phyloP scores from a whole-genome alignment of 2,329 filamentous ascomycete species.

The Penicillium aurantiogriseum region DNA sequence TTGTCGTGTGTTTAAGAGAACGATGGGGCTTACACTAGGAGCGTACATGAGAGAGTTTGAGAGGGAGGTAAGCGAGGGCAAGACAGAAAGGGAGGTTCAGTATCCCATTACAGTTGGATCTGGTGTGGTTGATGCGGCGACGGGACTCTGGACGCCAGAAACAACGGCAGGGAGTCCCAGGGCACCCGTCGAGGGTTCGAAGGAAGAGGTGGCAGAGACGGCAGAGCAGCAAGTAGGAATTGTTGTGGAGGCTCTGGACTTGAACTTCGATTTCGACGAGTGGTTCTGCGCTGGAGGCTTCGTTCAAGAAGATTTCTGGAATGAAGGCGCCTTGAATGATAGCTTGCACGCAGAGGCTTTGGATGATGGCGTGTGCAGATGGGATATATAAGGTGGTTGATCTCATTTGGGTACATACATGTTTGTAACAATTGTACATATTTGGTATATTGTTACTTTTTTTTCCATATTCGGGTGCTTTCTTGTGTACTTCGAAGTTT shows the following conservation, averaged over 20 bases:
- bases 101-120: neutral
- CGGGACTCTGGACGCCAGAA: neutral
- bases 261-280: neutral
- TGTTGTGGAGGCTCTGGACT: neutral
- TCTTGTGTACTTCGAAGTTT: no score
- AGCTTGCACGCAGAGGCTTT: neutral
- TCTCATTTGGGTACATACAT: neutral
- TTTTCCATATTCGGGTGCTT: no score
- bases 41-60: neutral
- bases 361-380: neutral
- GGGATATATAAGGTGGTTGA: neutral
- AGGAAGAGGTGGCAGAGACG: neutral
- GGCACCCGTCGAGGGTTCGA: neutral
- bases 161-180: neutral
- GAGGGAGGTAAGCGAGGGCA: neutral
- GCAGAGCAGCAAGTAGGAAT: neutral
- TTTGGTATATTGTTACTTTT: no score
- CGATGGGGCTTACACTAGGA: neutral
- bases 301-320: neutral
- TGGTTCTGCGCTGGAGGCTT: neutral
- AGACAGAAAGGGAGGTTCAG: neutral
- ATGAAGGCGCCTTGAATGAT: neutral
- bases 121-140: neutral
- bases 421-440: neutral
- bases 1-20: neutral